A percentile compares a stretch with the other conserved stretches of the same genome.
Evolutionary conservation across 2,329 filamentous ascomycete species (phyloP).

Genomic region (Monosporascus sp.): DNA sequence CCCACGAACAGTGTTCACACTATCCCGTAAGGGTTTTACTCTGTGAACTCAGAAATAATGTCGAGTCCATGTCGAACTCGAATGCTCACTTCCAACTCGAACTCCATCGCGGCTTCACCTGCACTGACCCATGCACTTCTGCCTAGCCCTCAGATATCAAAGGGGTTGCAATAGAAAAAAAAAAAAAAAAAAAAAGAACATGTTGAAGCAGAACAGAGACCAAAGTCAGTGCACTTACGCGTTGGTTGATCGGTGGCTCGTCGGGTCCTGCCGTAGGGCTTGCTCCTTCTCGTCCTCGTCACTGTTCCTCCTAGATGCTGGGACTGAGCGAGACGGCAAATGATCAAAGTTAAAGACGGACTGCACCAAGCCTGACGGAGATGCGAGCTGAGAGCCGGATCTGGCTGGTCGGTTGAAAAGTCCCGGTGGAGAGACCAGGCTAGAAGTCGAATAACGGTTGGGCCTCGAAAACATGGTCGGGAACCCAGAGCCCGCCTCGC

Average conservation of each 20-base stretch:
- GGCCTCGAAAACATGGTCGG: slow-evolving; percentile 76
- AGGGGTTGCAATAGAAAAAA: too few relatives aligned
- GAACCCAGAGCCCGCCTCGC: slow-evolving; percentile 66
- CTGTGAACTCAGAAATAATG: too few relatives aligned
- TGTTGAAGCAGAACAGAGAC: background rate
- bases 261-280: slow-evolving; percentile 63
- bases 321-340: slow-evolving; percentile 78
- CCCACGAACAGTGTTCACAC: too few relatives aligned
- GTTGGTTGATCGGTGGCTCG: slow-evolving; percentile 68
- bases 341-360: slow-evolving; percentile 57
- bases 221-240: slow-evolving; percentile 60
- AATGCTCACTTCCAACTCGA: too few relatives aligned
- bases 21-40: too few relatives aligned
- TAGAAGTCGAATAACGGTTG: slow-evolving; percentile 84
- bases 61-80: too few relatives aligned
- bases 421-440: slow-evolving; percentile 76
- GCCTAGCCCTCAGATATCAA: too few relatives aligned
- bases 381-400: slow-evolving; percentile 75
- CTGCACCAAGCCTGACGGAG: slow-evolving; percentile 61
- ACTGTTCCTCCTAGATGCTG: slow-evolving; percentile 82
- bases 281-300: slow-evolving; percentile 85
- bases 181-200: background rate
- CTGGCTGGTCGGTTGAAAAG: slow-evolving; percentile 68
- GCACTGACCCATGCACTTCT: too few relatives aligned
- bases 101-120: too few relatives aligned